Evolutionary conservation across 108 stramenopile species (phyloP).

Genomic region (Parietichytrium sp.): DNA sequence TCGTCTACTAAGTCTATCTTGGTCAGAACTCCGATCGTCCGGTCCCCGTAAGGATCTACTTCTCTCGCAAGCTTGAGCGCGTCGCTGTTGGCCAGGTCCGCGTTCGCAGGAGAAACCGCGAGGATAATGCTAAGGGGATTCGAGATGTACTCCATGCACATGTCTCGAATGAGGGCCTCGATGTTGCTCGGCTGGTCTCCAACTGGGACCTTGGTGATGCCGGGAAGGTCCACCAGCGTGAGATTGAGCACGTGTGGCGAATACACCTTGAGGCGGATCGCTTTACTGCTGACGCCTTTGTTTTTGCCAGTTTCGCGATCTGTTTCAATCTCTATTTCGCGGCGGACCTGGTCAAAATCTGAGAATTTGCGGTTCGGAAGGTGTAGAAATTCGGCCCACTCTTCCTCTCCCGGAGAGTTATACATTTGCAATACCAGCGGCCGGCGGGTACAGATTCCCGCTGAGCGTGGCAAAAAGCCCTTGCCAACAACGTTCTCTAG

Average conservation of each 20-base stretch:
- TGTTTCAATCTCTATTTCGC: conserved; percentile 89
- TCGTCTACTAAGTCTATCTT: conserved; percentile 98
- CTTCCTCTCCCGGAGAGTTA: conserved; percentile 63
- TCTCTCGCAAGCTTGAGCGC: conserved; percentile 88
- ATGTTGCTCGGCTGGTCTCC: conserved; percentile 95
- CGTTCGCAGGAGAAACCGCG: conserved; percentile 92
- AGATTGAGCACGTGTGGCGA: conserved; percentile 87
- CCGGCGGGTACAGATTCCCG: conserved; percentile 93
- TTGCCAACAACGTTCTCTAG: conserved; percentile 88
- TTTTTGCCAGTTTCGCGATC: conserved; percentile 87
- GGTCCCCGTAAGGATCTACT: conserved; percentile 81
- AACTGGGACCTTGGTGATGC: conserved; percentile 85
- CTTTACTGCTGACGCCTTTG: conserved; percentile 73
- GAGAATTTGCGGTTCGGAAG: conserved; percentile 76
- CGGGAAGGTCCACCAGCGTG: conserved; percentile 97
- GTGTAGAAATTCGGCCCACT: conserved; percentile 97
- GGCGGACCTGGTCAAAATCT: conserved; percentile 80
- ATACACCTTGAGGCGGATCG: conserved; percentile 90
- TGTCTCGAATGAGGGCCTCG: conserved; percentile 83
- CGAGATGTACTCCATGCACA: conserved; percentile 81
- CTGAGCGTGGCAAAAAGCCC: conserved; percentile 89
- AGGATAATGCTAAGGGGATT: conserved; percentile 95
- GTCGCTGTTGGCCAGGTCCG: conserved; percentile 93
- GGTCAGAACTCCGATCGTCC: conserved; percentile 95
- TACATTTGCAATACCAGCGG: conserved; percentile 86